Percentiles rank a stretch among this genome's conserved stretches.
Evolutionary conservation across 192 early-diverging fungal species (phyloP).

Genomic region (Gamsiella multidivaricata): DNA sequence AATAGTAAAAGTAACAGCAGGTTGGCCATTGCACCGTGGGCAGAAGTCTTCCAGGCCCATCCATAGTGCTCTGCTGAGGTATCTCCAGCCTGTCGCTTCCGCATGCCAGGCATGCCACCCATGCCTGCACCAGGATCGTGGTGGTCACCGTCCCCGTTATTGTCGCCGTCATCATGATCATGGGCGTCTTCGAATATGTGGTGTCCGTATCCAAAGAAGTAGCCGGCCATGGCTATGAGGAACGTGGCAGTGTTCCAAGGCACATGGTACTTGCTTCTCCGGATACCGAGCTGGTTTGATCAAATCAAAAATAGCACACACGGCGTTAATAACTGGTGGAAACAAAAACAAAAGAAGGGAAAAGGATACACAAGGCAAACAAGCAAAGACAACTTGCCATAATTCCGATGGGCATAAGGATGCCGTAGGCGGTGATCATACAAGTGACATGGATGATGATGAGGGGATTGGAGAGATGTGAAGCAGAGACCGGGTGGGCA

Average conservation of each 20-base stretch:
- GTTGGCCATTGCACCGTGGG: conserved; percentile 42
- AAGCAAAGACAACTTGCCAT: conserved; percentile 34
- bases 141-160: conserved; percentile 21
- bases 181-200: conserved; percentile 38
- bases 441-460: conserved; percentile 59
- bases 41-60: conserved; percentile 31
- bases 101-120: conserved; percentile 25
- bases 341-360: not conserved
- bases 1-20: conserved; percentile 36
- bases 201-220: conserved; percentile 47
- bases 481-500: conserved; percentile 19
- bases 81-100: conserved; percentile 28
- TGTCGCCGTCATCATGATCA: conserved; percentile 18
- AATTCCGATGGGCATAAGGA: conserved; percentile 54
- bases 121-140: not conserved
- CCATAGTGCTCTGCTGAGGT: conserved; percentile 46
- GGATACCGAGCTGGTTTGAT: conserved; percentile 30
- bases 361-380: not conserved
- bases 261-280: conserved; percentile 43
- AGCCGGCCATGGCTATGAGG: conserved; percentile 32
- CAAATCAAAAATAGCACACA: not conserved
- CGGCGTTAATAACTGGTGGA: not conserved
- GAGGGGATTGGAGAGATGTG: conserved; percentile 50
- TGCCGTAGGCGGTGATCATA: conserved; percentile 55
- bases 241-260: conserved; percentile 26